A percentile compares a stretch with the other conserved stretches of the same genome.
phyloP scores from a whole-genome alignment of 108 stramenopile genomes.

The Nitzschia sp. region DNA sequence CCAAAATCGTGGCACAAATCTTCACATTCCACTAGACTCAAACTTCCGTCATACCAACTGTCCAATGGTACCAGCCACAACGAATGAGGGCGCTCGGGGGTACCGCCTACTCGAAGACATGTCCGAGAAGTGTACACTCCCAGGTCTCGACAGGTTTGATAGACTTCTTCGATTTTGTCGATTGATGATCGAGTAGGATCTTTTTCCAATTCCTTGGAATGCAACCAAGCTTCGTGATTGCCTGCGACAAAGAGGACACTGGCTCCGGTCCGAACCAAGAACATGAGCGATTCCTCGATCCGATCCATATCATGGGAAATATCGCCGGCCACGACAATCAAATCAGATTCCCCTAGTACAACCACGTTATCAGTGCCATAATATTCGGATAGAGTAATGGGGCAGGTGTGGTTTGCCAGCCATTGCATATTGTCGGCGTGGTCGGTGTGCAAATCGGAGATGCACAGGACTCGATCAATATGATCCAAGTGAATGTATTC shows the following conservation, averaged over 20 bases:
- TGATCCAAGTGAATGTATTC: constrained; percentile 4
- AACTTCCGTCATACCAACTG: constrained; percentile 61
- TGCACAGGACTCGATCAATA: constrained; percentile 19
- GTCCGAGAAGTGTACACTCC: constrained; percentile 41
- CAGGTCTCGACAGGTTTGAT: constrained; percentile 27
- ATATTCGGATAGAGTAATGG: background rate
- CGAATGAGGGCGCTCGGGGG: background rate
- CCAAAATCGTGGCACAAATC: constrained; percentile 47
- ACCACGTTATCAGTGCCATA: background rate
- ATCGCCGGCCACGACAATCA: constrained; percentile 60
- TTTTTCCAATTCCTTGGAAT: constrained; percentile 7
- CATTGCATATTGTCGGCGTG: constrained; percentile 49
- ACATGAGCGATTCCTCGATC: constrained; percentile 29
- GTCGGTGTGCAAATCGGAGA: constrained; percentile 65
- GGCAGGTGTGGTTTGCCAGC: constrained; percentile 28
- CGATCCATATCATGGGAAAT: constrained; percentile 48
- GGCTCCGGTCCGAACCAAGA: constrained; percentile 15
- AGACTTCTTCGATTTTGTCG: constrained; percentile 36
- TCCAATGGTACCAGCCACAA: constrained; percentile 46
- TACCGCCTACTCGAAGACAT: constrained; percentile 18
- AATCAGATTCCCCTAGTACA: constrained; percentile 11
- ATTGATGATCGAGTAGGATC: constrained; percentile 9
- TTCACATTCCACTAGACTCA: constrained; percentile 3
- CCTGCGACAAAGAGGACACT: constrained; percentile 54
- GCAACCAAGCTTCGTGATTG: constrained; percentile 67